Base-by-base conservation (phyloP, 495 filamentous ascomycete species). In the Penicillium macrosclerotiorum region DNA sequence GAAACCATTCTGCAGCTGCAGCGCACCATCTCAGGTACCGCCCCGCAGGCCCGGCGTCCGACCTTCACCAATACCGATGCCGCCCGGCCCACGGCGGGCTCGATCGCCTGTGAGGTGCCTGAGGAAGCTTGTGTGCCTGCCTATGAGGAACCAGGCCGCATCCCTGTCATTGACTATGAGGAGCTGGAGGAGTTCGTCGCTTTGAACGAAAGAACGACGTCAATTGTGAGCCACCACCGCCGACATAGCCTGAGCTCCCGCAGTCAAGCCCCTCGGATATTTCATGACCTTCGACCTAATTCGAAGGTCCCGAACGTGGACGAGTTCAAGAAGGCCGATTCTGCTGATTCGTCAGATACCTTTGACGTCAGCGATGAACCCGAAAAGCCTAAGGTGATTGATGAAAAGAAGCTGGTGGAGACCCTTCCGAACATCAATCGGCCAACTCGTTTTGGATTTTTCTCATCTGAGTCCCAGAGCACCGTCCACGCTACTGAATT, bases 401-500 rank as follows among this genome's bases (percentile, higher is more conserved):
- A 69, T 37, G 64, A 67, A 45, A 67, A 63, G 54, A 59, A 54
- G 17, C 42, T 57, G 13, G 49, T 71, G 3, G 53, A 65, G 19
- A 60, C 55, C 1, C 52, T 67, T 20, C 69, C 62, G 45, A 75
- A 69, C 27, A 65, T 64, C 32, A 74, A 71, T 49, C 80, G 87
- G 47, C 80, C 77, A 12, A 88, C 81, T 62, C 82, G 92, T 0
- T 96, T 93, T 65, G 91, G 89, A 45, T 96, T 97, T 67, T 98
- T 98, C 67, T 95, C 90, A 0, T 95, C 94, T 0, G 88, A 91
- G 24, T 83, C 88, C 55, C 90, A 96, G 57, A 85, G 86, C 24
- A 94, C 90, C 4, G 86, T 97, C 41, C 90, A 96, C 57, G 89
- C 93, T 19, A 77, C 88, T 1, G 88, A 93, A 47, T 74, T 98